Conservation (phyloP, 352 stramenopile genomes). For the Phytophthora syringae region DNA sequence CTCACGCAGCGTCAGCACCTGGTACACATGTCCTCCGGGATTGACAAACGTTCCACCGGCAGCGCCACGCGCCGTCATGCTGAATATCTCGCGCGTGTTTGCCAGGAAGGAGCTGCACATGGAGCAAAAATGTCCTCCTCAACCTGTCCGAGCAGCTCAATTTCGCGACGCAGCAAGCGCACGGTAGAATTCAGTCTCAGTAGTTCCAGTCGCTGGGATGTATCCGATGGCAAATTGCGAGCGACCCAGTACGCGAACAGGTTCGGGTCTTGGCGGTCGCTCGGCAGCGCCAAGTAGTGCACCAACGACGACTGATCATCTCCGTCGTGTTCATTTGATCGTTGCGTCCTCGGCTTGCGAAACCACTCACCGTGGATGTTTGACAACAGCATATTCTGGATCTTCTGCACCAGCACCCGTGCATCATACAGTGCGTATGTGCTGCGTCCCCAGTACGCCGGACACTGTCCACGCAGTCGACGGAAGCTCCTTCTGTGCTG, state of each 20-base stretch:
- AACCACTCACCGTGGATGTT: constrained; percentile 83
- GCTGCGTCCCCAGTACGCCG: constrained; percentile 54
- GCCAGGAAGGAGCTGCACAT: constrained; percentile 67
- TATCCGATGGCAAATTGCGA: constrained; percentile 69
- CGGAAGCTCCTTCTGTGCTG: constrained; percentile 16
- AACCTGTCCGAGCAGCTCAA: constrained; percentile 63
- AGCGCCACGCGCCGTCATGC: constrained; percentile 60
- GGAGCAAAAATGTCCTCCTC: constrained; percentile 72
- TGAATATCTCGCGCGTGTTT: constrained; percentile 83
- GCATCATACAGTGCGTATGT: constrained; percentile 73
- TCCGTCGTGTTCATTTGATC: constrained; percentile 10
- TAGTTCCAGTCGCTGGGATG: constrained; percentile 62
- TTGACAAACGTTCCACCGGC: constrained; percentile 84
- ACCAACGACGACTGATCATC: constrained; percentile 19
- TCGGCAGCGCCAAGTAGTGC: constrained; percentile 44
- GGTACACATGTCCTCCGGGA: constrained; percentile 74
- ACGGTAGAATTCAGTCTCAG: constrained; percentile 69
- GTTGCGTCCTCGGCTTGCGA: constrained; percentile 32
- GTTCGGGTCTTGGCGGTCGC: constrained; percentile 63
- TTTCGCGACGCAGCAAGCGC: constrained; percentile 58
- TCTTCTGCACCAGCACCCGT: constrained; percentile 56
- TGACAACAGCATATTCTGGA: constrained; percentile 73
- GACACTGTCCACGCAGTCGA: constrained; percentile 34
- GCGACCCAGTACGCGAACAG: constrained; percentile 85
- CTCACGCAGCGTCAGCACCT: constrained; percentile 77